These are phyloP conservation scores for Cercospora canescens DNA, from an alignment of 2,329 filamentous ascomycete species.

Conservation along the genomic window DNA sequence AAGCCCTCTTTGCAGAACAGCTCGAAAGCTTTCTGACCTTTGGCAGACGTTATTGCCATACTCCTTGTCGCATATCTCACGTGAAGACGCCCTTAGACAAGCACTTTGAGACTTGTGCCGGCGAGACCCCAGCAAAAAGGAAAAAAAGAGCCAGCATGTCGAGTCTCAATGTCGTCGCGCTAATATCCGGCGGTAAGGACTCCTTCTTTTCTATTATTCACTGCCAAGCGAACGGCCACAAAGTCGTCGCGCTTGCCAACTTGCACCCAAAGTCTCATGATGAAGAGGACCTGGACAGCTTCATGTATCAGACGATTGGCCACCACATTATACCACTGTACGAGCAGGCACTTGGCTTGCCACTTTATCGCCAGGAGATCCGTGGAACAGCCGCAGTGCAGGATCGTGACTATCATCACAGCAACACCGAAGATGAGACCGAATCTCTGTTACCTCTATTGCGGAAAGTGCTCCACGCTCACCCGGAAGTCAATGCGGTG, in stretches of 20 bases:
- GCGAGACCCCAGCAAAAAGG: too few species aligned
- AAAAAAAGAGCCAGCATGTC: slow-evolving; percentile 26
- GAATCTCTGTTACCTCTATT: slow-evolving; percentile 82
- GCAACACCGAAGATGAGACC: slow-evolving; percentile 67
- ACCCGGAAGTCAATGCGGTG: slow-evolving; percentile 82
- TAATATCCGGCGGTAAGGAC: slow-evolving; percentile 96
- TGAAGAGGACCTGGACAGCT: slow-evolving; percentile 78
- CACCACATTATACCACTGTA: slow-evolving; percentile 86
- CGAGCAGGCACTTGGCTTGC: slow-evolving; percentile 72
- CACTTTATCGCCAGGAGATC: slow-evolving; percentile 81
- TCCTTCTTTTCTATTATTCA: slow-evolving; percentile 92
- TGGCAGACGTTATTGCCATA: not conserved
- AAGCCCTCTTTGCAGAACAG: not conserved
- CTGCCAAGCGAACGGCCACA: slow-evolving; percentile 82
- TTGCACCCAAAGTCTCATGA: slow-evolving; percentile 60
- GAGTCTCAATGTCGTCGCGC: slow-evolving; percentile 73
- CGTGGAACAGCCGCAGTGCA: slow-evolving; percentile 69
- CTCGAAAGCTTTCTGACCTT: slow-evolving; percentile 8
- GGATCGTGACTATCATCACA: slow-evolving; percentile 65
- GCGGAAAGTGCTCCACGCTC: slow-evolving; percentile 61
- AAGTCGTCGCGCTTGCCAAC: slow-evolving; percentile 85
- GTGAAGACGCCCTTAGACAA: not conserved
- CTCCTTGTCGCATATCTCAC: not conserved
- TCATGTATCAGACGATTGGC: slow-evolving; percentile 99
- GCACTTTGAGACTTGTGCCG: not conserved